phyloP scores from a whole-genome alignment of 2,329 filamentous ascomycete genomes.

The Claviceps paspali region DNA sequence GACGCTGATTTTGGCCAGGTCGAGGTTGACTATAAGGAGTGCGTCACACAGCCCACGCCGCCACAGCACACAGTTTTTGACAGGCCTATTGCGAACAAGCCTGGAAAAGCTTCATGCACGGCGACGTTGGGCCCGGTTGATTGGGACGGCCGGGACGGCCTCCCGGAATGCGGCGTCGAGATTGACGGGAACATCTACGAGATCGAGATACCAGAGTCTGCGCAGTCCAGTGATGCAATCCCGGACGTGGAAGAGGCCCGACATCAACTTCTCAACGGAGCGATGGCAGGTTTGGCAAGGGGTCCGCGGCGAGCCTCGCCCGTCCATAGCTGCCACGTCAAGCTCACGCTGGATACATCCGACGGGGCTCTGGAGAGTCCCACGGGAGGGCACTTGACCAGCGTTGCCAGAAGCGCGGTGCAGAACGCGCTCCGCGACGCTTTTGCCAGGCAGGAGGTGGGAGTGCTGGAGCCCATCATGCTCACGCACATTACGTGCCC shows the following conservation, averaged over 20 bases:
- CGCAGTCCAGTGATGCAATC: conserved; percentile 29
- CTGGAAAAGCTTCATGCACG: conserved; percentile 62
- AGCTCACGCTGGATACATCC: conserved; percentile 51
- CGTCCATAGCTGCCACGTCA: conserved; percentile 60
- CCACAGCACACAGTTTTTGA: conserved; percentile 54
- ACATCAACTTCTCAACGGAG: conserved; percentile 59
- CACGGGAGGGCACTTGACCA: conserved; percentile 51
- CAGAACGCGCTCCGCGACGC: conserved; percentile 52
- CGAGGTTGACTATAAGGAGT: conserved; percentile 90
- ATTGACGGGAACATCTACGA: conserved; percentile 56
- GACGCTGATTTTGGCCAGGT: conserved; percentile 79
- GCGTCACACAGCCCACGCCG: conserved; percentile 42
- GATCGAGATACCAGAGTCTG: conserved; percentile 39
- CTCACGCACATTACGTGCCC: conserved; percentile 73
- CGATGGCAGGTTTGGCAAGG: conserved; percentile 66
- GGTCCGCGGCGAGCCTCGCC: conserved; percentile 72
- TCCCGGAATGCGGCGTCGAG: conserved; percentile 29
- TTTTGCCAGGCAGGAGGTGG: conserved; percentile 36
- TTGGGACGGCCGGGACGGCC: conserved; percentile 19
- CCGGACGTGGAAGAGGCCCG: conserved; percentile 35
- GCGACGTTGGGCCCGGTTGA: conserved; percentile 50
- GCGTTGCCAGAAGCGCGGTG: conserved; percentile 47
- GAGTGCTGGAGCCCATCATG: conserved; percentile 89
- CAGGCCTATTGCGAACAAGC: conserved; percentile 63
- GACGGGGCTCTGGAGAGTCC: conserved; percentile 40